Evolutionary conservation across 2,329 filamentous ascomycete genomes (phyloP), one percentile per base, ranked within the genome.

Genomic region (Fusarium kyushuense): DNA sequence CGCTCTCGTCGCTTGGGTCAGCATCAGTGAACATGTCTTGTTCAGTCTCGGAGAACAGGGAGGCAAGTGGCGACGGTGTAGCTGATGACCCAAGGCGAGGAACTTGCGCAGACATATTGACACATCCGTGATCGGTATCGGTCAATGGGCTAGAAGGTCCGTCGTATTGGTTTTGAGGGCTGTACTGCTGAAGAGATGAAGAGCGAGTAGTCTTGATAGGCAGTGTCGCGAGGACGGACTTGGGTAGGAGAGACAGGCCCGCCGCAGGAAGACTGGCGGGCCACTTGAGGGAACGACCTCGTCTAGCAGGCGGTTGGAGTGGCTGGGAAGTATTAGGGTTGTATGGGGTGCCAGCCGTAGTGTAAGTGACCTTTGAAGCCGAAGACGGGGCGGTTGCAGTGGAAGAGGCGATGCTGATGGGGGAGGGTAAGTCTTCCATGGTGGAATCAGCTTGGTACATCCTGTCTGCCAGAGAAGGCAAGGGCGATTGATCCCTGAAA

Each of bases 321-420:
- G 83, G 82, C 41, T 81, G 78, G 16, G 79, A 74, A 16, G 79
- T 76, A 59, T 79, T 79, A 4, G 84, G 84, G 33, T 85, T 84
- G 76, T 85, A 87, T 46, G 86, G 78, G 6, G 85, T 86, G n/a
- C 85, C 85, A 23, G 85, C 85, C 10, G 85, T 87, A 17, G 84
- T 87, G 71, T 86, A 87, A 43, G 81, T 83, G 27, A 78, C 78
- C 55, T 72, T 77, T 58, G 62, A 69, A 35, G 70, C 61, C 36
- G 70, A 69, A 29, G 58, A 58, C 49, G 72, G 66, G 42, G 70
- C 73, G 43, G 67, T 67, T 32, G 72, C 38, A 25, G 55, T 67
- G 33, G 69, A 65, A 48, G 74, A 71, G 42, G 66, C 55, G 53
- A 71, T 59, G 56, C 64, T 72, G 54, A 56, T 61, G 58, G 69